Evolutionary conservation across 257 asterid genomes (phyloP), one percentile per base, ranked within the genome.

Genomic region (Nicotiana obtusifolia): DNA sequence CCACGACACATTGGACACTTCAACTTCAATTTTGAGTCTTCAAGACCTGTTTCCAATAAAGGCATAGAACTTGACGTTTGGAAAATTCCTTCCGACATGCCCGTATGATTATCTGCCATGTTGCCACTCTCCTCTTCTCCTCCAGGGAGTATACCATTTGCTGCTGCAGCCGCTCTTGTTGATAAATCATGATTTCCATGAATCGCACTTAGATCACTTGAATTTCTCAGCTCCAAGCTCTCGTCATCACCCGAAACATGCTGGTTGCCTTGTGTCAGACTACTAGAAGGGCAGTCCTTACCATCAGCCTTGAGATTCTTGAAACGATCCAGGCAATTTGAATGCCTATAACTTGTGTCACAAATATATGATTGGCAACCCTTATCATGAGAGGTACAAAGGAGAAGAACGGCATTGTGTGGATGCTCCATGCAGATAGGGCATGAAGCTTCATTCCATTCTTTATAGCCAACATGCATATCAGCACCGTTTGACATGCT

Each of bases 1-100:
- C 98, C 98, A 80, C 98, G 98, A 20, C 99, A 95, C 77, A 95
- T 79, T 30, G 99, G 99, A 82, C 99, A 95, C 82, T 81, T 88
- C 85, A 95, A 88, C 62, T 88, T 89, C 28, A 85, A 82, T 62
- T 78, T 77, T 13, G 89, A 79, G 65, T 87, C 92, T 69, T 78
- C 89, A 57, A 44, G 84, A 82, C 87, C 84, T 69, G 81, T 71
- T 81, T 77, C 85, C 86, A 82, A 78, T 24, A 83, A 49, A 44
- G 84, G 30, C 19, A n/a, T 67, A 15, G 81, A 47, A 68, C 19
- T 61, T 1, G 65, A 59, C 17, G 49, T 62, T 56, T 47, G 77
- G 47, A 44, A 30, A 68, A 69, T 17, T 17, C 78, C 82, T 31
- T 78, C 88, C 85, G 35, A 87, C 49, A 81, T 80, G 60, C 76